These are phyloP conservation scores for Tylopilus sp. DNA, from an alignment of 768 basidiomycete genomes.

Conservation along the genomic window DNA sequence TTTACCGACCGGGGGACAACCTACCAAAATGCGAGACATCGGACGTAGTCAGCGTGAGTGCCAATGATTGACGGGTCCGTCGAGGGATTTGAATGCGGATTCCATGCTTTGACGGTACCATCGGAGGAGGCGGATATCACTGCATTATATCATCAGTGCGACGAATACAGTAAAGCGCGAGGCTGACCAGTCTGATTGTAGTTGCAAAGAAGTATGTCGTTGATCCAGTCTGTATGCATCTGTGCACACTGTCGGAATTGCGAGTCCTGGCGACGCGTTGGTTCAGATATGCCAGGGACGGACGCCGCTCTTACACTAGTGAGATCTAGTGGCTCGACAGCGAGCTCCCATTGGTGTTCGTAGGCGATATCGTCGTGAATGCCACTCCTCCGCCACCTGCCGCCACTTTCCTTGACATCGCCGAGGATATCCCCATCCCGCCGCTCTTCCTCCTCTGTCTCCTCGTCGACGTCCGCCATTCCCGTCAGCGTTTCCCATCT, in stretches of 20 bases:
- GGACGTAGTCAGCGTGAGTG: slow-evolving; percentile 80
- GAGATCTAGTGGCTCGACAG: slow-evolving; percentile 48
- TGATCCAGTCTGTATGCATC: slow-evolving; percentile 93
- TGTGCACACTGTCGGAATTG: slow-evolving; percentile 87
- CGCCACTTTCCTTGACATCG: slow-evolving; percentile 51
- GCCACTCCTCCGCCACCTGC: slow-evolving; percentile 33
- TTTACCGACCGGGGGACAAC: slow-evolving; percentile 1
- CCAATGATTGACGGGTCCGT: slow-evolving; percentile 69
- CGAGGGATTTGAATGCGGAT: slow-evolving; percentile 62
- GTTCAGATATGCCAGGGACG: not conserved
- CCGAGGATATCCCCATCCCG: slow-evolving; percentile 77
- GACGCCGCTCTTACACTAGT: slow-evolving; percentile 42
- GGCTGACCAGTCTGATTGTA: slow-evolving; percentile 78
- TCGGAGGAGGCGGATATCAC: slow-evolving; percentile 95
- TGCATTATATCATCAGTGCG: slow-evolving; percentile 23
- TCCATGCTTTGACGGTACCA: slow-evolving; percentile 92
- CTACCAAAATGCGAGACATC: slow-evolving; percentile 73
- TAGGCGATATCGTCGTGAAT: slow-evolving; percentile 43
- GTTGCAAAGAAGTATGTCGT: slow-evolving; percentile 90
- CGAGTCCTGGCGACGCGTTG: slow-evolving; percentile 39
- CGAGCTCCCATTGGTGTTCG: slow-evolving; percentile 80
- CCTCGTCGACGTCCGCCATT: slow-evolving; percentile 75
- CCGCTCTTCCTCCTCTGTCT: slow-evolving; percentile 60
- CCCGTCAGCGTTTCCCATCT: slow-evolving; percentile 84
- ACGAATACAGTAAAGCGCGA: not conserved